Evolutionary conservation across 1,284 basidiomycete species (phyloP).

Genomic region (Takashimella tepidaria): DNA sequence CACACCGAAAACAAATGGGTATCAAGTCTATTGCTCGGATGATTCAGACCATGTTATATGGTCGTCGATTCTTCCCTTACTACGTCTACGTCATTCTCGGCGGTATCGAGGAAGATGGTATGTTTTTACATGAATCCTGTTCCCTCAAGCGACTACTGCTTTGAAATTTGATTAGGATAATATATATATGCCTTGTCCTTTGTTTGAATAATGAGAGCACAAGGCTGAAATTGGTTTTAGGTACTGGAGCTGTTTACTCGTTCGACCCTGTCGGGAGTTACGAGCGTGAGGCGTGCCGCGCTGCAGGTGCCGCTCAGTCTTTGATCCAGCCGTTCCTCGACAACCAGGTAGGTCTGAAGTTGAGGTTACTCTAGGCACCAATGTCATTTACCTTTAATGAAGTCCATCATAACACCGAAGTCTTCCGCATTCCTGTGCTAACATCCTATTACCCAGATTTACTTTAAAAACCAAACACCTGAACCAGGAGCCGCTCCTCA

Average conservation of each 20-base stretch:
- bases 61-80: slow-evolving; percentile 90
- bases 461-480: slow-evolving; percentile 86
- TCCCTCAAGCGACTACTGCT: no score
- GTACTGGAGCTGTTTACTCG: slow-evolving; percentile 89
- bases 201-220: no score
- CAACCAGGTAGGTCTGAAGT: slow-evolving; percentile 64
- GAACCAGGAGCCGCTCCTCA: slow-evolving; percentile 54
- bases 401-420: slow-evolving; percentile 23
- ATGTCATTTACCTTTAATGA: slow-evolving; percentile 10
- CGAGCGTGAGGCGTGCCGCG: slow-evolving; percentile 88
- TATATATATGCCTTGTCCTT: no score
- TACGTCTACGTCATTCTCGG: slow-evolving; percentile 93
- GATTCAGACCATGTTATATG: slow-evolving; percentile 94
- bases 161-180: no score
- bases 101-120: slow-evolving; percentile 92
- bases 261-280: slow-evolving; percentile 95
- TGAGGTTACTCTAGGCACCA: slow-evolving; percentile 8
- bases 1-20: slow-evolving; percentile 89
- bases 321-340: slow-evolving; percentile 93
- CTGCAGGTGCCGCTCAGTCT: slow-evolving; percentile 82
- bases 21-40: slow-evolving; percentile 85
- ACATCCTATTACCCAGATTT: slow-evolving; percentile 75
- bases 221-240: slow-evolving; percentile 48
- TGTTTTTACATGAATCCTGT: no score
- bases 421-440: no score